A percentile compares a stretch with the other conserved stretches of the same genome.
Evolutionary conservation across 2,329 filamentous ascomycete genomes (phyloP).

Genomic region (Epichloe sibirici): DNA sequence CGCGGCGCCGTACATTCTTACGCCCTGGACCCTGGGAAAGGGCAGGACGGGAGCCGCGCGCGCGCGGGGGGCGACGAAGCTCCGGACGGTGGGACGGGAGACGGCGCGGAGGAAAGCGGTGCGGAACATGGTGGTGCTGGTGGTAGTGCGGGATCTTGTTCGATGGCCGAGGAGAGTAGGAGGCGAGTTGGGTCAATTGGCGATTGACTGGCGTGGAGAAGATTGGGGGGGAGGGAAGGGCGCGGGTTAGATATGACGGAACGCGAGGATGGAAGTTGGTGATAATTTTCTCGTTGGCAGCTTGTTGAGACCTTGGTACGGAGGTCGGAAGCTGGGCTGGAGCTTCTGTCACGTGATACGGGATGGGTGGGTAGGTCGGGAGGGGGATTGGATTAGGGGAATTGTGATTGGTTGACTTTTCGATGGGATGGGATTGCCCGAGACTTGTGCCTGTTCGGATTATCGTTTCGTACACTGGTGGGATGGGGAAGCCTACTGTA

Average conservation of each 20-base stretch:
- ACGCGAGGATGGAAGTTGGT: conserved; percentile 14
- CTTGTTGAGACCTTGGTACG: conserved; percentile 11
- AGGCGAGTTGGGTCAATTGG: neutral
- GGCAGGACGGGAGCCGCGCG: conserved; percentile 36
- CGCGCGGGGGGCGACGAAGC: conserved; percentile 44
- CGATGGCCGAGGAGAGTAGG: neutral
- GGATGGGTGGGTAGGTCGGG: neutral
- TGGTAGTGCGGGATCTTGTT: neutral
- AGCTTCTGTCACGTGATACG: conserved; percentile 8
- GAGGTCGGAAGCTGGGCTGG: conserved; percentile 18
- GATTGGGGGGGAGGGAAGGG: neutral
- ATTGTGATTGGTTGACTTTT: conserved; percentile 3
- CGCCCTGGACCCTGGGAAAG: conserved; percentile 45
- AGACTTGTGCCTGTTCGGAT: too few species aligned
- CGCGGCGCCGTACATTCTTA: conserved; percentile 78
- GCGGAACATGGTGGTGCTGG: conserved; percentile 62
- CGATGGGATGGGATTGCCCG: neutral
- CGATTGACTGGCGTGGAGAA: conserved; percentile 7
- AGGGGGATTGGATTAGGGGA: neutral
- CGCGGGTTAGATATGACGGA: neutral
- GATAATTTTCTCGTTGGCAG: conserved; percentile 34
- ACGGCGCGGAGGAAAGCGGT: conserved; percentile 60
- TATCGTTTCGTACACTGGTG: too few species aligned
- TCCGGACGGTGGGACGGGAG: conserved; percentile 37
- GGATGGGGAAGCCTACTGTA: too few species aligned